Evolutionary conservation across 352 stramenopile genomes (phyloP).

Genomic region (Phytophthora podocarpi): DNA sequence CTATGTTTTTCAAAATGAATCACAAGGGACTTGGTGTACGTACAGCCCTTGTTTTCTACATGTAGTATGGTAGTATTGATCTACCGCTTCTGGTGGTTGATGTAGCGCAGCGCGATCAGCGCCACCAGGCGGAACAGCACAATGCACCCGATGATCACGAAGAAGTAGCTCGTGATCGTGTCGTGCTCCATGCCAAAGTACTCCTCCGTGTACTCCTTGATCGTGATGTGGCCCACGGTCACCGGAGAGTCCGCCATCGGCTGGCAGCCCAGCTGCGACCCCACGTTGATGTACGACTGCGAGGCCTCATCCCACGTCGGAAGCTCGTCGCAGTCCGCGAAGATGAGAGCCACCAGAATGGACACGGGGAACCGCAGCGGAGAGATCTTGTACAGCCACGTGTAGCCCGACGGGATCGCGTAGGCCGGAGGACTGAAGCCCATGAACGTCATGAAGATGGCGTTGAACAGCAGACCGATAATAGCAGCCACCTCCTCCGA

Average conservation of each 20-base stretch:
- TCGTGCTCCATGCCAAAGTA: too few relatives aligned
- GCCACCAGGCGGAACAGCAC: slow-evolving; percentile 33
- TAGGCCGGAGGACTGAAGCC: too few relatives aligned
- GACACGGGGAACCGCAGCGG: slow-evolving; percentile 36
- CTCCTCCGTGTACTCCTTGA: too few relatives aligned
- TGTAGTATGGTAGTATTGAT: slow-evolving; percentile 1
- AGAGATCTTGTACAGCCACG: slow-evolving; percentile 45
- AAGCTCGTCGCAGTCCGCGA: slow-evolving; percentile 34
- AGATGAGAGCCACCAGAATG: slow-evolving; percentile 35
- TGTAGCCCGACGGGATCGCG: too few relatives aligned
- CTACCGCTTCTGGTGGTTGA: slow-evolving; percentile 49
- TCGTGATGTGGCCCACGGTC: slow-evolving; percentile 28
- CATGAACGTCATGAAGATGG: slow-evolving; percentile 46
- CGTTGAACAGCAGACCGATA: slow-evolving; percentile 39
- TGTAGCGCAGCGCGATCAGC: slow-evolving; percentile 37
- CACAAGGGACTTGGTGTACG: too few relatives aligned
- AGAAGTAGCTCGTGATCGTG: slow-evolving; percentile 29
- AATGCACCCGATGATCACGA: slow-evolving; percentile 28
- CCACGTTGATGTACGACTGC: slow-evolving; percentile 23
- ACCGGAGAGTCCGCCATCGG: slow-evolving; percentile 22
- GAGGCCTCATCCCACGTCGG: slow-evolving; percentile 18
- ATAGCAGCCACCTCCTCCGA: slow-evolving; percentile 36
- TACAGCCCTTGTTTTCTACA: too few relatives aligned
- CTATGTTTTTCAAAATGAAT: too few relatives aligned
- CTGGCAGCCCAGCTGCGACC: slow-evolving; percentile 29